Base-by-base conservation (phyloP, 1,284 basidiomycete genomes). In the Tylopilus sp. region DNA sequence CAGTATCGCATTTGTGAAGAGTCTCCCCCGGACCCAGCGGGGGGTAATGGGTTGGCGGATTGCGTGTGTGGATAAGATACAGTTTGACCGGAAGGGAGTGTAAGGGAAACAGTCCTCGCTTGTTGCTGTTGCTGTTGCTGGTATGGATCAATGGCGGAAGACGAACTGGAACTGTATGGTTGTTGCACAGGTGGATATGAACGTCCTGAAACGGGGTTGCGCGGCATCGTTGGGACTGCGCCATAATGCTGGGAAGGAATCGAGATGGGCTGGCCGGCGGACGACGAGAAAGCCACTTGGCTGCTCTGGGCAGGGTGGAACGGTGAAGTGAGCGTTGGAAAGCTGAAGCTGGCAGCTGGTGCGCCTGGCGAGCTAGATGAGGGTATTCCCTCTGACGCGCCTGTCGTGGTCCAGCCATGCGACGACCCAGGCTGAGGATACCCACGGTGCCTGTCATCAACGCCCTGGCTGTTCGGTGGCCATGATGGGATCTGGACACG, bases 321-420 rank as follows among this genome's bases (percentile, higher is more conserved):
- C 6, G 76, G 68, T 18, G 77, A 70, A 52, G 53, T 73, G 36
- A 74, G 60, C 16, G 73, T 74, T 29, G 70, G 62, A 51, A 74
- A 67, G 34, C 47, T 15, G 53, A 56, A 66, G 34, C 46, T 49
- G 25, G 60, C 36, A 41, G 56, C 34, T 26, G 60, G 26, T n/a
- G 58, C 16, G 18, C 55, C 62, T 41, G 60, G 55, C 46, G 61
- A 48, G 38, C 51, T 55, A 34, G 56, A 46, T 45, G 55, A 54
- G 44, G 54, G 40, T 42, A 63, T 53, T 41, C 48, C 57, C 44
- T 60, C 57, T 25, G 66, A 59, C 34, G 52, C 35, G 18, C 48
- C 21, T 35, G 61, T 30, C 39, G 34, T 50, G 38, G 51, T 19
- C 64, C 67, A 69, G 46, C 39, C 45, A 54, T 65, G 66, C 48